Evolutionary conservation across 2,329 filamentous ascomycete species (phyloP), one percentile per base, ranked within the genome.

Genomic region (Pyricularia grisea): DNA sequence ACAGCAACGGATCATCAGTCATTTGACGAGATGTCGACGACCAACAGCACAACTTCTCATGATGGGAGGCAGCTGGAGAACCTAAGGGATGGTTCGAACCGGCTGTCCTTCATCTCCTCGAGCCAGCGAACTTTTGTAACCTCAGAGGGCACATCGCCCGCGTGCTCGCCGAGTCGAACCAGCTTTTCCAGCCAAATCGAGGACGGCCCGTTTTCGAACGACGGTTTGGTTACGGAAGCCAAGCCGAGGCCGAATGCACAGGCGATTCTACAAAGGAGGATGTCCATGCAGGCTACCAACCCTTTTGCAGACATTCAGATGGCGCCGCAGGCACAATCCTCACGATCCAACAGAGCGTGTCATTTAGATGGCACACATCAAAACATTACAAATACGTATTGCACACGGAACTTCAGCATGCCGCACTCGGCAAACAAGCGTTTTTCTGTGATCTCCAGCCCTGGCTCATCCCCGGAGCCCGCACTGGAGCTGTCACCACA

Each of bases 61-160:
- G 87, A 90, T 69, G 87, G 85, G 20, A 81, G 81, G 33, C 85
- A 86, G 67, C 78, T 89, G 6, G 87, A 90, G 17, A 85, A 76
- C 68, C 77, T 89, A 28, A 81, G 86, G 31, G 85, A 88, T 65
- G 86, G 82, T 74, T 79, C 81, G 1, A 83, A 87, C 71, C 83
- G 88, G 6, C 79, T 87, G 4, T 90, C 88, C 0, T 85, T 82
- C 71, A 80, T 88, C 58, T 90, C 88, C 1, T 88, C 86, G 5
- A 85, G 85, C 7, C 86, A 89, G 74, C 81, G 85, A 70, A 90
- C 88, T 3, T 78, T 87, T 30, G 74, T 88, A 9, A 89, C 87
- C 1, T 89, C 87, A 0, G 81, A 83, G 23, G 82, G 80, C 33
- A 88, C 87, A 0, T 85, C 86, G 2, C 80, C 85, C 1, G 58